These are phyloP conservation scores for Alternaria postmessia DNA, from an alignment of 2,329 filamentous ascomycete species.

Conservation along the genomic window DNA sequence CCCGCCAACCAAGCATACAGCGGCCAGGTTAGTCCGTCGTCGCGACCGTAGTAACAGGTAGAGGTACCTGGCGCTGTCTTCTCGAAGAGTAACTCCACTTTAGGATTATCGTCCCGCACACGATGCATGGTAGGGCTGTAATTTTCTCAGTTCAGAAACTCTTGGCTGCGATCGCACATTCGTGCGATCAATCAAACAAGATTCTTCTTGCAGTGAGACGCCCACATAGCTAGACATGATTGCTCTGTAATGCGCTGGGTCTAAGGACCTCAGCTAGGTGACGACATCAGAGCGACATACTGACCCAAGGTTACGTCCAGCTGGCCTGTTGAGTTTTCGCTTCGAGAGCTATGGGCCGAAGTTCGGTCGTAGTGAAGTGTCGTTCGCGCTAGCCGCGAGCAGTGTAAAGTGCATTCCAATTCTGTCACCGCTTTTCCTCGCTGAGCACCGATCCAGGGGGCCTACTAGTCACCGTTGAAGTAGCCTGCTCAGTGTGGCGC, in stretches of 20 bases:
- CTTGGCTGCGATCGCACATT: not conserved
- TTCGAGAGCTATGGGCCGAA: slow-evolving; percentile 22
- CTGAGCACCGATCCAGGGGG: slow-evolving; percentile 9
- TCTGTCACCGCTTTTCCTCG: slow-evolving; percentile 38
- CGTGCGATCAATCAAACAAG: not conserved
- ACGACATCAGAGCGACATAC: slow-evolving; percentile 8
- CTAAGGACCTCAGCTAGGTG: not conserved
- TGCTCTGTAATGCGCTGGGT: not conserved
- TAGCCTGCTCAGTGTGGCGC: slow-evolving; percentile 3
- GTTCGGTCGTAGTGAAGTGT: slow-evolving; percentile 25
- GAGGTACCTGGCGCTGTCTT: slow-evolving; percentile 12
- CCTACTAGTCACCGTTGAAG: slow-evolving; percentile 9
- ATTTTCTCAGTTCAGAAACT: not conserved
- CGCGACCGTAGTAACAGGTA: slow-evolving; percentile 22
- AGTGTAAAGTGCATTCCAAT: slow-evolving; percentile 16
- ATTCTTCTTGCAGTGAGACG: not conserved
- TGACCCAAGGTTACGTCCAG: slow-evolving; percentile 13
- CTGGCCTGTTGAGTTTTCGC: slow-evolving; percentile 9
- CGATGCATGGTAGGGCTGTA: slow-evolving; percentile 24
- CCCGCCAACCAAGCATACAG: slow-evolving; percentile 22
- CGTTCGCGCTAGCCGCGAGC: slow-evolving; percentile 21
- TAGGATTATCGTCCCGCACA: slow-evolving; percentile 21
- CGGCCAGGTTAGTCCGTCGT: slow-evolving; percentile 31
- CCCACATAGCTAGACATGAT: not conserved
- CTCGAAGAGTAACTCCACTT: slow-evolving; percentile 14